A percentile compares a stretch with the other conserved stretches of the same genome.
These are phyloP conservation scores for Hippophae tibetana DNA, from an alignment of 306 rosid genomes.

Conservation along the genomic window DNA sequence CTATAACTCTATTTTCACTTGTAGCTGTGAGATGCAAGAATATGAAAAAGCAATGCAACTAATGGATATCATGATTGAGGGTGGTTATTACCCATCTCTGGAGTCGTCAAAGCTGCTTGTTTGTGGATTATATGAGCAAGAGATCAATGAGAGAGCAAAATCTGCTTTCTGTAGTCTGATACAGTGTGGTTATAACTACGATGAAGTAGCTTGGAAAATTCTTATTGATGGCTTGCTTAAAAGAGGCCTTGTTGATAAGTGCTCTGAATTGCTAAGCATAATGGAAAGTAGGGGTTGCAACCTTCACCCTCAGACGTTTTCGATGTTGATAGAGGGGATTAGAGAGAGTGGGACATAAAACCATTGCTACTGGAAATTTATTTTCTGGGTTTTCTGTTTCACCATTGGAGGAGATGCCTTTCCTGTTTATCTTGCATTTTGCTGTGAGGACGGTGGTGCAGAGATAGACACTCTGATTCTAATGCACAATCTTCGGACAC, in stretches of 20 bases:
- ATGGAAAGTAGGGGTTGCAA: slow-evolving; percentile 57
- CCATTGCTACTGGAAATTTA: slow-evolving; percentile 1
- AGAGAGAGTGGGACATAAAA: slow-evolving; percentile 16
- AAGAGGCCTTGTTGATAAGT: slow-evolving; percentile 44
- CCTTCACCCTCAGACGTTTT: slow-evolving; percentile 62
- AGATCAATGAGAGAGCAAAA: slow-evolving; percentile 49
- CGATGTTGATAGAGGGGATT: slow-evolving; percentile 51
- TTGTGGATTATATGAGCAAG: slow-evolving; percentile 54
- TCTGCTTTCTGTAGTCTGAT: slow-evolving; percentile 43
- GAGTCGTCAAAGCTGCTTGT: slow-evolving; percentile 60
- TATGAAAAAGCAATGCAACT: slow-evolving; percentile 46
- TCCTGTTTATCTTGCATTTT: slow-evolving; percentile 16
- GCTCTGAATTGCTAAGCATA: slow-evolving; percentile 50
- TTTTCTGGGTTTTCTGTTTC: slow-evolving; percentile 6
- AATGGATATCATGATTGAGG: slow-evolving; percentile 53
- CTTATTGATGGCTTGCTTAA: slow-evolving; percentile 67
- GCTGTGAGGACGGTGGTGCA: slow-evolving; percentile 8
- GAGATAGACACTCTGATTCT: slow-evolving; percentile 14
- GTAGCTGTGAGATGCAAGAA: slow-evolving; percentile 49
- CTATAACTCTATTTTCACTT: slow-evolving; percentile 47
- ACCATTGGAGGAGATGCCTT: slow-evolving; percentile 11
- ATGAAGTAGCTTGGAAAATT: slow-evolving; percentile 83
- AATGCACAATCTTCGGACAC: neutral
- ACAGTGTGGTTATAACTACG: slow-evolving; percentile 44
- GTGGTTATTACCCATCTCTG: slow-evolving; percentile 51